phyloP scores from a whole-genome alignment of 176 grass and related monocot genomes.

The Cenchrus americanus region DNA sequence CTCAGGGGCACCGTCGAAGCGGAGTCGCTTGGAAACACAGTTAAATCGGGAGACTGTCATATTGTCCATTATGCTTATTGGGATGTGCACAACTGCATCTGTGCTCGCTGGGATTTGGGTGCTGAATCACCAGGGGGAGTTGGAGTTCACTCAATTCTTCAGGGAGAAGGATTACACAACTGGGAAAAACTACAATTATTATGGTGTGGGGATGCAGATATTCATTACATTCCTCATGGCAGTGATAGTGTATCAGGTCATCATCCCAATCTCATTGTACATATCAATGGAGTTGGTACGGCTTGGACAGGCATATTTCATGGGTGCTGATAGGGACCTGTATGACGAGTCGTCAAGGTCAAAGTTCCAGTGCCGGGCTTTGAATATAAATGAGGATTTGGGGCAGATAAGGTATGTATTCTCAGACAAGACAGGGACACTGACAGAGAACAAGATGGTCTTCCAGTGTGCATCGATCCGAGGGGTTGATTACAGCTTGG shows the following conservation, averaged over 20 bases:
- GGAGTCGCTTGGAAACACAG: constrained; percentile 72
- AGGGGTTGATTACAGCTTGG: constrained; percentile 72
- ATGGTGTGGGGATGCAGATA: constrained; percentile 76
- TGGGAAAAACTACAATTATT: constrained; percentile 73
- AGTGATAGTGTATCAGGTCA: constrained; percentile 85
- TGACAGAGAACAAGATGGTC: constrained; percentile 93
- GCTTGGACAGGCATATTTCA: constrained; percentile 79
- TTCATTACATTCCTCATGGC: constrained; percentile 77
- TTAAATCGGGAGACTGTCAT: constrained; percentile 77
- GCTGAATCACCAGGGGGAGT: constrained; percentile 48
- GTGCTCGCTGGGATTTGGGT: constrained; percentile 75
- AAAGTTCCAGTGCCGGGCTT: constrained; percentile 80
- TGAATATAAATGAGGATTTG: constrained; percentile 96
- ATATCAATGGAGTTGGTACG: constrained; percentile 95
- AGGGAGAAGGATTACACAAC: constrained; percentile 70
- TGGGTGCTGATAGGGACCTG: constrained; percentile 62
- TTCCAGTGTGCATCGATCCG: constrained; percentile 67
- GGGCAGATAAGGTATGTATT: constrained; percentile 91
- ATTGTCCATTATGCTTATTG: constrained; percentile 68
- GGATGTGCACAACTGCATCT: constrained; percentile 59
- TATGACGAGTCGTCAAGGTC: constrained; percentile 64
- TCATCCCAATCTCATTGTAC: constrained; percentile 94
- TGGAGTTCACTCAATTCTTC: constrained; percentile 72
- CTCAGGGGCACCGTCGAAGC: constrained; percentile 70
- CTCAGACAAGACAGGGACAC: constrained; percentile 88